Percentiles rank a stretch among this genome's conserved stretches.
These are phyloP conservation scores for Allantophomopsis lycopodina DNA, from an alignment of 2,329 filamentous ascomycete species.

Conservation along the genomic window DNA sequence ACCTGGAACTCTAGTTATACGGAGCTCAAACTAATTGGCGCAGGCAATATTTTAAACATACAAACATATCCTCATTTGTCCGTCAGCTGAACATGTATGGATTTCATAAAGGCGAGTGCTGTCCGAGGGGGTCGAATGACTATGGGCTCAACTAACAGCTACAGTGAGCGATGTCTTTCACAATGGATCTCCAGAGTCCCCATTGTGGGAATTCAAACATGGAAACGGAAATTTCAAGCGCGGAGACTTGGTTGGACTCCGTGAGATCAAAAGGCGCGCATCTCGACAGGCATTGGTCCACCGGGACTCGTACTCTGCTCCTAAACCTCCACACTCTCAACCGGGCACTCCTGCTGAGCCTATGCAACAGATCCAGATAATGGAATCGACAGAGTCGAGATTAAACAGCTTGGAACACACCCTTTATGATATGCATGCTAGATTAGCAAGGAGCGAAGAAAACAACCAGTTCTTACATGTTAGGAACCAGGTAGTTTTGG, in stretches of 20 bases:
- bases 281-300: slow-evolving; percentile 89
- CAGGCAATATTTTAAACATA: slow-evolving; percentile 98
- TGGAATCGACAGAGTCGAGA: slow-evolving; percentile 65
- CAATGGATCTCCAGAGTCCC: slow-evolving; percentile 82
- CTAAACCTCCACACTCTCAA: slow-evolving; percentile 62
- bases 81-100: slow-evolving; percentile 98
- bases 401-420: slow-evolving; percentile 67
- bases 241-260: slow-evolving; percentile 77
- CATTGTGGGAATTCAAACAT: slow-evolving; percentile 98
- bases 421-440: slow-evolving; percentile 64
- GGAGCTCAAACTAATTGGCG: slow-evolving; percentile 6
- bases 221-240: slow-evolving; percentile 95
- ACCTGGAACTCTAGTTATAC: slow-evolving; percentile 1
- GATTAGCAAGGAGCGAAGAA: slow-evolving; percentile 75
- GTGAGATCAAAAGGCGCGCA: slow-evolving; percentile 90
- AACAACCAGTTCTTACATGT: slow-evolving; percentile 64
- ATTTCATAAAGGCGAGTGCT: slow-evolving; percentile 79
- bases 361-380: slow-evolving; percentile 45
- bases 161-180: slow-evolving; percentile 97
- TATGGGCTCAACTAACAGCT: neutral
- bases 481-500: slow-evolving; percentile 70
- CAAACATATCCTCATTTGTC: slow-evolving; percentile 97
- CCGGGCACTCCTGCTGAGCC: slow-evolving; percentile 76
- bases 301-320: slow-evolving; percentile 71
- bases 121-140: slow-evolving; percentile 6